Evolutionary conservation across 1,284 basidiomycete genomes (phyloP), one percentile per base, ranked within the genome.

Genomic region (Cutaneotrichosporon arboriforme): DNA sequence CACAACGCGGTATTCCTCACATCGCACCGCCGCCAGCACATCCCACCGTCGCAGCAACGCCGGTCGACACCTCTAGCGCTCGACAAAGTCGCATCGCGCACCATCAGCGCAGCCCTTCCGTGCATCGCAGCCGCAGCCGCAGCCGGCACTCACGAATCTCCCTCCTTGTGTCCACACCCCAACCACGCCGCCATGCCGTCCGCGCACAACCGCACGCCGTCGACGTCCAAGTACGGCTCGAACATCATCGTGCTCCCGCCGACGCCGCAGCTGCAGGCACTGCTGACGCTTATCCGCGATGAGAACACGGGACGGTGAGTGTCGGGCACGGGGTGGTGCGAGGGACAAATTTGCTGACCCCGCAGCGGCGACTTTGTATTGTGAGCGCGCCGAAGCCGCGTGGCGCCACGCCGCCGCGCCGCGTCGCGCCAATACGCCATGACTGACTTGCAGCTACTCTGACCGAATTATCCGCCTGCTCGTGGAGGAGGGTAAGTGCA

Each of bases 231-330:
- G 39, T 49, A 34, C 13, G 47, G 47, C 55, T 51, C 53, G 51
- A 74, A 73, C 58, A 72, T 72, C 14, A 57, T 74, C 33, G 67
- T 76, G 10, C 57, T 76, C 3, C 69, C 70, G 1, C 69, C 74
- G 5, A 97, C 92, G 0, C 84, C 87, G 3, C 91, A 96, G 77
- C 84, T 98, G 31, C 92, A 97, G 74, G 92, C 92, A 0, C 79
- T 97, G 17, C 88, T 96, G 75, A 97, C 96, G 14, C 94, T 97
- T 76, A 94, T 98, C 69, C 78, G 92, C 46, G 84, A 92, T 73
- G 88, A 86, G 76, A 81, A 84, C 52, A 92, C 90, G 2, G 82
- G 72, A 34, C 59, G 77, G 76, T 77, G 49, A 54, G 68, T 52
- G 12, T 12, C 5, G 10, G 26, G 26, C 5, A 31, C 26, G n/a